Percentiles rank a stretch among this genome's conserved stretches.
These are phyloP conservation scores for Nelumbo lutea DNA, from an alignment of 164 flowering plant species.

Conservation along the genomic window DNA sequence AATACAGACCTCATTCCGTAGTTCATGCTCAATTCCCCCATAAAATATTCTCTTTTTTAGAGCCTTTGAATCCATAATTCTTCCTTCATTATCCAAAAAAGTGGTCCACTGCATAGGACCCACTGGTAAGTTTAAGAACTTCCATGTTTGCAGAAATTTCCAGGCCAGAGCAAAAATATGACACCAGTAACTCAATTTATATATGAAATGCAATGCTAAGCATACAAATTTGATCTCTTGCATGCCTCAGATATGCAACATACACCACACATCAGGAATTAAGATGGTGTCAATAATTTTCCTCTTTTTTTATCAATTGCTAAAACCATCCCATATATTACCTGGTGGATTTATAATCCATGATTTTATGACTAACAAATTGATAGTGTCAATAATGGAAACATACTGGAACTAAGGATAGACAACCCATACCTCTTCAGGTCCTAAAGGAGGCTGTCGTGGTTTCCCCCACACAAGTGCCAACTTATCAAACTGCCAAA, in stretches of 20 bases:
- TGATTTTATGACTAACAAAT: not conserved
- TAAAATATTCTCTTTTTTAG: slow-evolving; percentile 86
- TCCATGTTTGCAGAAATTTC: not conserved
- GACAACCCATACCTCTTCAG: slow-evolving; percentile 59
- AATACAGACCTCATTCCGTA: slow-evolving; percentile 73
- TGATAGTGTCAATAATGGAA: not conserved
- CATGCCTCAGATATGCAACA: too few relatives aligned
- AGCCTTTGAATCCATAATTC: slow-evolving; percentile 60
- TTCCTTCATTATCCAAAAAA: slow-evolving; percentile 88
- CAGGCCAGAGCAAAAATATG: not conserved
- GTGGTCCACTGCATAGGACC: slow-evolving; percentile 59
- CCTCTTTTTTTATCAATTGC: too few relatives aligned
- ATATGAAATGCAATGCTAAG: too few relatives aligned
- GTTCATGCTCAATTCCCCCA: slow-evolving; percentile 73
- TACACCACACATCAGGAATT: too few relatives aligned
- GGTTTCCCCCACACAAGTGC: slow-evolving; percentile 94
- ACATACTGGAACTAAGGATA: not conserved
- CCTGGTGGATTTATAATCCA: too few relatives aligned
- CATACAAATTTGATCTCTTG: too few relatives aligned
- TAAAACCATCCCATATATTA: too few relatives aligned
- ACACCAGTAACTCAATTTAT: not conserved
- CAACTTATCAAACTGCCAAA: slow-evolving; percentile 75
- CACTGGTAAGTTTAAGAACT: not conserved
- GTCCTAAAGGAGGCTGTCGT: slow-evolving; percentile 73
- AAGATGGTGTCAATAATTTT: too few relatives aligned